These are phyloP conservation scores for Penicillium alfredii DNA, from an alignment of 495 filamentous ascomycete genomes.

Conservation along the genomic window DNA sequence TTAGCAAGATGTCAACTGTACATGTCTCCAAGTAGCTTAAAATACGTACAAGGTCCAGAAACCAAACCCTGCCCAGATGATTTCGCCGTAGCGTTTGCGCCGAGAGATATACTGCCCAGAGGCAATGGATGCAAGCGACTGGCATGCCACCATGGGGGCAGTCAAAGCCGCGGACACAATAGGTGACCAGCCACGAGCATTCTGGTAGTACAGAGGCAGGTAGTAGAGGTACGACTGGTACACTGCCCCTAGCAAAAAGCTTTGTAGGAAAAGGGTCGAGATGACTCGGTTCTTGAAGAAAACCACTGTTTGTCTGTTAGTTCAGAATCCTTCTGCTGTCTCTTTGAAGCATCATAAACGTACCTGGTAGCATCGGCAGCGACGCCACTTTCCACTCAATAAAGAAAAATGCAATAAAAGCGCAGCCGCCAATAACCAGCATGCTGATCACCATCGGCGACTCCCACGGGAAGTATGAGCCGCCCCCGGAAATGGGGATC, in stretches of 20 bases:
- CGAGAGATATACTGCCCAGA: constrained; percentile 55
- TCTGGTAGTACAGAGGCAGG: constrained; percentile 50
- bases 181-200: constrained; percentile 44
- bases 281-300: constrained; percentile 53
- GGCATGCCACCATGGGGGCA: constrained; percentile 47
- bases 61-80: constrained; percentile 52
- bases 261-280: constrained; percentile 50
- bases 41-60: constrained; percentile 45
- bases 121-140: constrained; percentile 45
- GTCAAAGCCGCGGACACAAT: constrained; percentile 47
- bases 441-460: constrained; percentile 58
- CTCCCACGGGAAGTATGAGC: constrained; percentile 54
- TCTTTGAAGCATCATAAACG: constrained; percentile 7
- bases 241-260: constrained; percentile 53
- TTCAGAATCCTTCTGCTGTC: background rate
- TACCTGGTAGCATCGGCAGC: constrained; percentile 57
- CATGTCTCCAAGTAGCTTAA: too few species aligned
- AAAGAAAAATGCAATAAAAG: constrained; percentile 44
- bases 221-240: constrained; percentile 53
- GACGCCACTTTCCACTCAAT: constrained; percentile 53
- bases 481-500: constrained; percentile 59
- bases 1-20: too few species aligned
- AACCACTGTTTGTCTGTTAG: constrained; percentile 30
- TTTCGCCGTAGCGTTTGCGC: constrained; percentile 49
- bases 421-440: constrained; percentile 47